Percentiles rank a stretch among this genome's conserved stretches.
These are phyloP conservation scores for Thelephora terrestris DNA, from an alignment of 1,284 basidiomycete species.

Conservation along the genomic window DNA sequence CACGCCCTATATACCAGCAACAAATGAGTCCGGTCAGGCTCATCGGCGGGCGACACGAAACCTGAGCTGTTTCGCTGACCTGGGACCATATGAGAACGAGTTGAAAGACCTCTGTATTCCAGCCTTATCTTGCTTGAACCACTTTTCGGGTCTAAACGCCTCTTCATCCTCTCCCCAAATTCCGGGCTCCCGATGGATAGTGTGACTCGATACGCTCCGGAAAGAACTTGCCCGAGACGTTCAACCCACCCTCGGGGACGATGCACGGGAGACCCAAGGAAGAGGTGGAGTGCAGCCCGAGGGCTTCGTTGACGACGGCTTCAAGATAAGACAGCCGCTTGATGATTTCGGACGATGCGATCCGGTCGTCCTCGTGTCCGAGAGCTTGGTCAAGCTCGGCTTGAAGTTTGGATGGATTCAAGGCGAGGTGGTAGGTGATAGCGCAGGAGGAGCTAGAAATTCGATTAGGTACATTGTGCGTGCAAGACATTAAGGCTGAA, in stretches of 20 bases:
- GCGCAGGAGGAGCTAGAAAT: constrained; percentile 65
- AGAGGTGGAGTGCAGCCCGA: constrained; percentile 16
- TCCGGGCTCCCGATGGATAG: constrained; percentile 26
- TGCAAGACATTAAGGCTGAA: constrained; percentile 46
- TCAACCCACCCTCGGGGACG: constrained; percentile 67
- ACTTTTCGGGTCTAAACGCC: constrained; percentile 32
- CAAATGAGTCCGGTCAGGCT: constrained; percentile 1
- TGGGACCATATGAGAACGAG: constrained; percentile 36
- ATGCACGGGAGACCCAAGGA: constrained; percentile 57
- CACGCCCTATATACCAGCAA: constrained; percentile 39
- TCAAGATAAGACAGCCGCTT: constrained; percentile 17
- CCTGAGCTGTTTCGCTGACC: constrained; percentile 26
- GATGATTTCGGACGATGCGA: constrained; percentile 10
- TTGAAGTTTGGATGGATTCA: constrained; percentile 40
- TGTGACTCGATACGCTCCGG: constrained; percentile 18
- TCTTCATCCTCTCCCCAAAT: constrained; percentile 31
- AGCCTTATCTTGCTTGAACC: constrained; percentile 21
- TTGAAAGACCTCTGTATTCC: constrained; percentile 10
- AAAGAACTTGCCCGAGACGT: constrained; percentile 13
- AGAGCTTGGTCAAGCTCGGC: constrained; percentile 28
- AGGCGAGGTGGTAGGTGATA: constrained; percentile 75
- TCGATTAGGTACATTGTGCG: constrained; percentile 2
- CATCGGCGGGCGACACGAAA: not conserved
- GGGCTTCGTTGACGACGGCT: constrained; percentile 18
- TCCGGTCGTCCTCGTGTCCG: constrained; percentile 11